These are phyloP conservation scores for Gossypium schwendimanii DNA, from an alignment of 441 rosid species.

Conservation along the genomic window DNA sequence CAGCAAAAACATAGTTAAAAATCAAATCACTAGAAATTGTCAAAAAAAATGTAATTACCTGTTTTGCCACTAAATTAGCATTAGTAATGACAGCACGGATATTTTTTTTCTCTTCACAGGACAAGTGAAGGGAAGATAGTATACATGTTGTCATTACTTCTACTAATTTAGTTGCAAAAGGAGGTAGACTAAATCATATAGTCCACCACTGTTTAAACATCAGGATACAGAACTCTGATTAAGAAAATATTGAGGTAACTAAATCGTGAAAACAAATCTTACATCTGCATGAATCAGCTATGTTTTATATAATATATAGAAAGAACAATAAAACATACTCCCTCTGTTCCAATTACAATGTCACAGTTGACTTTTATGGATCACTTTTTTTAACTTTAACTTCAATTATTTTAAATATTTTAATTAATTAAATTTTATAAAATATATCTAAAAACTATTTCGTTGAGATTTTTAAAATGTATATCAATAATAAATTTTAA, in stretches of 20 bases:
- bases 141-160: no score
- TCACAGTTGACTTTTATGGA: no score
- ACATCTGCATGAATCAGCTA: slow-evolving; percentile 1
- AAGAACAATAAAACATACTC: not conserved
- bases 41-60: slow-evolving; percentile 41
- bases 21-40: not conserved
- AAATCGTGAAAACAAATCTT: slow-evolving; percentile 2
- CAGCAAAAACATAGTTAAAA: not conserved
- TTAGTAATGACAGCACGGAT: slow-evolving; percentile 68
- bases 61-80: slow-evolving; percentile 75
- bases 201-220: no score
- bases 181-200: no score
- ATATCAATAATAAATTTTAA: no score
- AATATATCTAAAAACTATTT: no score
- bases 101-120: slow-evolving; percentile 62
- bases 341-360: no score
- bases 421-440: no score
- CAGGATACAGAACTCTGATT: not conserved
- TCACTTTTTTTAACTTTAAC: no score
- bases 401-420: no score
- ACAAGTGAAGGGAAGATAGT: slow-evolving; percentile 32
- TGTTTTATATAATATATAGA: not conserved
- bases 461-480: no score
- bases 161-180: no score
- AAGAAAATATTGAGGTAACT: not conserved